A percentile compares a stretch with the other conserved stretches of the same genome.
These are phyloP conservation scores for Chrysochromulina parva DNA, from an alignment of 78 protist species.

Conservation along the genomic window DNA sequence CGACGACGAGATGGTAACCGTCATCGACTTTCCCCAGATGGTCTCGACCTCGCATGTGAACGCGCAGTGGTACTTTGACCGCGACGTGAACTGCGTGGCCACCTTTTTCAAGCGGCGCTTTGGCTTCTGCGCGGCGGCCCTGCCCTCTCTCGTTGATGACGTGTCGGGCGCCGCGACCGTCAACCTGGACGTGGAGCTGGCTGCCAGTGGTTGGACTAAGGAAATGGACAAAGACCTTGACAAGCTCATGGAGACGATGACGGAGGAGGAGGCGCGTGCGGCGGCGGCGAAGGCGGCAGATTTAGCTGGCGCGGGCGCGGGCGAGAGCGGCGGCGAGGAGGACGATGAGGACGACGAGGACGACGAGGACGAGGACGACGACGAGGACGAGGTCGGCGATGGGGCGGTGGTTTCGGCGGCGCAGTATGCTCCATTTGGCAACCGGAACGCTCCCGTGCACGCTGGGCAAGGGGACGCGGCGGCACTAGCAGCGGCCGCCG, in stretches of 20 bases:
- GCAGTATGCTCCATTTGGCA: neutral
- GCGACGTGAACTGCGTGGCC: constrained; percentile 88
- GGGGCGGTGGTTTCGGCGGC: neutral
- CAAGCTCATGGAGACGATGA: neutral
- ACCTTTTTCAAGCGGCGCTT: constrained; percentile 74
- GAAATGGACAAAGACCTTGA: neutral
- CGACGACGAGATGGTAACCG: constrained; percentile 73
- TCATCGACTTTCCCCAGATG: constrained; percentile 99
- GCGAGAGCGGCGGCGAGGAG: neutral
- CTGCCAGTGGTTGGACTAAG: constrained; percentile 32
- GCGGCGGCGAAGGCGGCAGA: neutral
- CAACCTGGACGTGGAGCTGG: constrained; percentile 27
- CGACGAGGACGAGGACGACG: neutral
- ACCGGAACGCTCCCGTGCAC: neutral
- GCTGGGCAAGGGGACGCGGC: neutral
- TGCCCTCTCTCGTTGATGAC: neutral
- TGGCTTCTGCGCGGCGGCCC: constrained; percentile 32
- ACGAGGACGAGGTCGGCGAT: neutral
- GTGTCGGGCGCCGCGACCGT: neutral
- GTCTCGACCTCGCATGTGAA: constrained; percentile 88
- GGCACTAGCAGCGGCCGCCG: neutral
- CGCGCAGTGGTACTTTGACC: constrained; percentile 85
- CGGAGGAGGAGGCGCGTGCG: constrained; percentile 13
- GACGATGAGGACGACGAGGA: neutral
- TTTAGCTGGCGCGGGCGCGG: no score